Percentiles rank a stretch among this genome's conserved stretches.
Conservation (phyloP, 306 rosid genomes). For the Sechiopsis laciniata region DNA sequence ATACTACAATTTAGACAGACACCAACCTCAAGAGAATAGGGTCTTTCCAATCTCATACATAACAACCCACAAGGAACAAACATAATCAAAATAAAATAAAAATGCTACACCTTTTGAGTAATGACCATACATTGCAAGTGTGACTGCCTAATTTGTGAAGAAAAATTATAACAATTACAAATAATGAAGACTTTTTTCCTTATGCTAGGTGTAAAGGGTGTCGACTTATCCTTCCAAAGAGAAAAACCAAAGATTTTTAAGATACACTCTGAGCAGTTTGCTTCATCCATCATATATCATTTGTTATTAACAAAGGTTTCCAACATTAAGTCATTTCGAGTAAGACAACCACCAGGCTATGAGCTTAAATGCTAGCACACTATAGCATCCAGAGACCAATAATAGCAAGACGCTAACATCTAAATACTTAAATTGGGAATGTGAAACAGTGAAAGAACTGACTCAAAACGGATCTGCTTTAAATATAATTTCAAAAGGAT, state of each 20-base stretch:
- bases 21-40: not conserved
- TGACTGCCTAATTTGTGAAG: not conserved
- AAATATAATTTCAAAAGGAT: not conserved
- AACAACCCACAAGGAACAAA: slow-evolving; percentile 4
- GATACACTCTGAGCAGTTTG: not conserved
- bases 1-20: not conserved
- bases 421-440: not conserved
- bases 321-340: not conserved
- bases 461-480: not conserved
- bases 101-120: not conserved
- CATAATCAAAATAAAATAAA: not conserved
- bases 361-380: not conserved
- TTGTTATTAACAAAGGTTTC: not conserved
- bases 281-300: not conserved
- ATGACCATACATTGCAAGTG: not conserved
- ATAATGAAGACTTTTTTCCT: not conserved
- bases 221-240: not conserved
- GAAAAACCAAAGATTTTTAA: not conserved
- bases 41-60: not conserved
- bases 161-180: not conserved
- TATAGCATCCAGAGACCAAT: not conserved
- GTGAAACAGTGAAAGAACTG: not conserved
- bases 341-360: not conserved
- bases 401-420: not conserved
- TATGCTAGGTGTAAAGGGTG: not conserved